These are phyloP conservation scores for Corniculantispora saksenae DNA, from an alignment of 2,329 filamentous ascomycete species.

Conservation along the genomic window DNA sequence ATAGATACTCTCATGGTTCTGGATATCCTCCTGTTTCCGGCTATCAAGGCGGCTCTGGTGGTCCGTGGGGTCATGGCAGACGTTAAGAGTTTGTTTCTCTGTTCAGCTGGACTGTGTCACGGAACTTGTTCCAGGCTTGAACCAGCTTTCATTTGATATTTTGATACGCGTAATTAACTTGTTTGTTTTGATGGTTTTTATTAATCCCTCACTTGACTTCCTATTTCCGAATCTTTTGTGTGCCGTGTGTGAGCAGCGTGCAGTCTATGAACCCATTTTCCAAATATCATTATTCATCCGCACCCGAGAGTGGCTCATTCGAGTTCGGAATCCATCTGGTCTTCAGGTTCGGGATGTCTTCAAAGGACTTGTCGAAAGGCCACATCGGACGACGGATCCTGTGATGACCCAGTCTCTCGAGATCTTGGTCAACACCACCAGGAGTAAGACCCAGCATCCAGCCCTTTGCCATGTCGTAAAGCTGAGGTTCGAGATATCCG, in stretches of 20 bases:
- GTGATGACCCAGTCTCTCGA: constrained; percentile 48
- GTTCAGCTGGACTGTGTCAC: not conserved
- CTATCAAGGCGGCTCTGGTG: not conserved
- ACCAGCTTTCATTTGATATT: not conserved
- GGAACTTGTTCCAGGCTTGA: not conserved
- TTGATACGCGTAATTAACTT: not conserved
- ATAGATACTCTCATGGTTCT: not conserved
- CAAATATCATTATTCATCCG: constrained; percentile 16
- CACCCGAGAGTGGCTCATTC: constrained; percentile 22
- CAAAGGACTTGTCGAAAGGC: constrained; percentile 29
- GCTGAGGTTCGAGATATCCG: constrained; percentile 55
- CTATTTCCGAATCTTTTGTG: too few species aligned
- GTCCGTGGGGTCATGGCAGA: not conserved
- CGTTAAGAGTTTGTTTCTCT: not conserved
- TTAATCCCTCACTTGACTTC: too few species aligned
- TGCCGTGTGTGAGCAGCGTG: not conserved
- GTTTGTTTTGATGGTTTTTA: too few species aligned
- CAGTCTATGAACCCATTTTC: not conserved
- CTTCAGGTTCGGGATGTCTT: constrained; percentile 22
- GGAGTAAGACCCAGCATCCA: constrained; percentile 58
- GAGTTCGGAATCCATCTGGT: constrained; percentile 27
- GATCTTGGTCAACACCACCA: constrained; percentile 55
- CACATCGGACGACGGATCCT: constrained; percentile 51
- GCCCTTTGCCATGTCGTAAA: constrained; percentile 54
- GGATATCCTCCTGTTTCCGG: not conserved